phyloP scores from a whole-genome alignment of 495 filamentous ascomycete species.

The Neurospora sp. region DNA sequence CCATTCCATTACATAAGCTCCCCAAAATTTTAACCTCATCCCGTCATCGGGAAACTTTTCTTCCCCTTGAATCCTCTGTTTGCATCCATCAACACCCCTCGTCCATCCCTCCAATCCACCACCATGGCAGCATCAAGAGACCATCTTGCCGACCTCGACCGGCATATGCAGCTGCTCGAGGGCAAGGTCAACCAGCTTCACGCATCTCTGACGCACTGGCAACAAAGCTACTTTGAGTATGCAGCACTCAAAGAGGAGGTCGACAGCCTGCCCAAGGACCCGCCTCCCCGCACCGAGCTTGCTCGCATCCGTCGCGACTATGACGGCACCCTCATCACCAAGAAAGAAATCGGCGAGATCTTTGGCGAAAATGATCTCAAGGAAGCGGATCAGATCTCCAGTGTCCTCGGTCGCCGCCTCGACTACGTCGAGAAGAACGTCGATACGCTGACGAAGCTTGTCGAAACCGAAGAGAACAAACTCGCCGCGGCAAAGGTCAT shows the following conservation, averaged over 20 bases:
- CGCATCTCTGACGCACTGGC: slow-evolving; percentile 75
- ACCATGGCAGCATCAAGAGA: slow-evolving; percentile 29
- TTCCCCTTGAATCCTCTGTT: background rate
- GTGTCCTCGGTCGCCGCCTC: slow-evolving; percentile 62
- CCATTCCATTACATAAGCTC: background rate
- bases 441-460: slow-evolving; percentile 52
- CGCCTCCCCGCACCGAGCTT: slow-evolving; percentile 44
- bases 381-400: slow-evolving; percentile 49
- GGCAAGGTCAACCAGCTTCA: slow-evolving; percentile 62
- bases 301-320: slow-evolving; percentile 30
- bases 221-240: slow-evolving; percentile 83
- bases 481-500: slow-evolving; percentile 41
- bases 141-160: slow-evolving; percentile 52
- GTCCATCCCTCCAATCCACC: background rate
- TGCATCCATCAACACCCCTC: background rate
- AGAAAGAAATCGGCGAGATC: slow-evolving; percentile 53
- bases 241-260: slow-evolving; percentile 79
- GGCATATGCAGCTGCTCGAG: slow-evolving; percentile 65
- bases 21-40: background rate
- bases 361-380: slow-evolving; percentile 44
- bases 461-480: slow-evolving; percentile 58
- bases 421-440: slow-evolving; percentile 86
- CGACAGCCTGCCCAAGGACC: slow-evolving; percentile 30
- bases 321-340: slow-evolving; percentile 32
- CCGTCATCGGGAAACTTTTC: background rate